Base-by-base conservation (phyloP, 345 rosid genomes). In the Carallia brachiata region DNA sequence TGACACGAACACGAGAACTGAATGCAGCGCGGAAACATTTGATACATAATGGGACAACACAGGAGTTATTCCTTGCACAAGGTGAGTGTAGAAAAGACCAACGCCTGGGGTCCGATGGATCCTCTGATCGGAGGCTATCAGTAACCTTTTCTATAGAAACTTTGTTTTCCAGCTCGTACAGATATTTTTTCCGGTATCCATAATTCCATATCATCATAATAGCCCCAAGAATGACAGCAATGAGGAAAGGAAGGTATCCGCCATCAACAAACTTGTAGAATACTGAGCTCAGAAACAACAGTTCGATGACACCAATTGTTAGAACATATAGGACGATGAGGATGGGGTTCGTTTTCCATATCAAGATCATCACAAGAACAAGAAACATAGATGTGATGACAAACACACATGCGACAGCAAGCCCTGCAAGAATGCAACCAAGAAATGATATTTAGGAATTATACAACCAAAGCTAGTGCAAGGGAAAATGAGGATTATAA, bases 121-220 rank as follows among this genome's bases (percentile, higher is more conserved):
- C 86, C 80, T 65, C 70, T 63, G 12, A 86, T 53, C 48, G 53
- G 81, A 44, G 50, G 13, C 50, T 0, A 12, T 12, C 50, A 44
- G 50, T 44, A 4, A 44, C 16, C 50, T 44, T 44, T 37, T 79
- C 88, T 1, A 66, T 4, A 4, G 97, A 88, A 17, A 81, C 82
- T 85, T 90, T 87, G 83, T 90, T 78, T 4, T 74, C 73, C 2
- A 88, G 81, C 73, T 92, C 92, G 12, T 73, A 92, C 18, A 60
- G 65, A 78, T 88, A 85, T 52, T 79, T 76, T 40, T 74, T 70
- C 31, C 70, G 75, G 12, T 89, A 87, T 3, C 83, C 89, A 27
- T 89, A 86, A 23, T 89, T 87, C 96, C 93, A 91, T 47, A 77
- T 78, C 56, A 79, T 84, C 96, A 86, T 91, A 48, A 84, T 47